phyloP scores from a whole-genome alignment of 2,329 filamentous ascomycete species.

The Aureobasidium sp. region DNA sequence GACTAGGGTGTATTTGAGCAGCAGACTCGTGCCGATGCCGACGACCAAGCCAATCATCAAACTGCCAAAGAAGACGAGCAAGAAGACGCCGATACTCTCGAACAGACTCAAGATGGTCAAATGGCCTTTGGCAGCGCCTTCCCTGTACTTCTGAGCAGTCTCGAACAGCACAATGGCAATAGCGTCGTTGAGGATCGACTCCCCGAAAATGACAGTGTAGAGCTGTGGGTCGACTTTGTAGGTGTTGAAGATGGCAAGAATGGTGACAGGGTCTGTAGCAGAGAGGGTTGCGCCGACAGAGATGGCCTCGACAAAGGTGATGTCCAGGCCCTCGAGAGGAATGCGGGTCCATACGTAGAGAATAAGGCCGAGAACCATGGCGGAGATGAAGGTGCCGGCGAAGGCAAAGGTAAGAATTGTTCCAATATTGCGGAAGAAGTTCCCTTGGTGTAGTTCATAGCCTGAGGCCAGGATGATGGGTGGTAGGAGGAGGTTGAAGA shows the following conservation, averaged over 20 bases:
- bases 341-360: conserved; percentile 84
- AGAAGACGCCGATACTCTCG: conserved; percentile 87
- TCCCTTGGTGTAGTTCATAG: conserved; percentile 95
- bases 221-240: conserved; percentile 99
- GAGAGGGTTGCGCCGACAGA: conserved; percentile 94
- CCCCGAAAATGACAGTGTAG: conserved; percentile 97
- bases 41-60: conserved; percentile 81
- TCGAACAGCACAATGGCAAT: conserved; percentile 98
- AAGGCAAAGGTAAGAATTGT: conserved; percentile 97
- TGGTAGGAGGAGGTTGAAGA: conserved; percentile 97
- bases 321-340: conserved; percentile 74
- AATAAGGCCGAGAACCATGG: conserved; percentile 84
- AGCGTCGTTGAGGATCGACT: conserved; percentile 96
- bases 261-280: conserved; percentile 94
- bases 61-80: conserved; percentile 93
- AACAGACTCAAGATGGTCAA: conserved; percentile 77
- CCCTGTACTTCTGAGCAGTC: conserved; percentile 87
- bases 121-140: conserved; percentile 59
- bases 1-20: conserved; percentile 91
- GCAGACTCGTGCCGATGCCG: conserved; percentile 77
- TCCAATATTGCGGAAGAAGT: conserved; percentile 98
- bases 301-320: conserved; percentile 92
- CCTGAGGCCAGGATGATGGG: conserved; percentile 96
- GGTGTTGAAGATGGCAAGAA: conserved; percentile 96
- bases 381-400: conserved; percentile 92